Evolutionary conservation across 2,329 filamentous ascomycete species (phyloP).

Genomic region (Cryoendolithus antarcticus): DNA sequence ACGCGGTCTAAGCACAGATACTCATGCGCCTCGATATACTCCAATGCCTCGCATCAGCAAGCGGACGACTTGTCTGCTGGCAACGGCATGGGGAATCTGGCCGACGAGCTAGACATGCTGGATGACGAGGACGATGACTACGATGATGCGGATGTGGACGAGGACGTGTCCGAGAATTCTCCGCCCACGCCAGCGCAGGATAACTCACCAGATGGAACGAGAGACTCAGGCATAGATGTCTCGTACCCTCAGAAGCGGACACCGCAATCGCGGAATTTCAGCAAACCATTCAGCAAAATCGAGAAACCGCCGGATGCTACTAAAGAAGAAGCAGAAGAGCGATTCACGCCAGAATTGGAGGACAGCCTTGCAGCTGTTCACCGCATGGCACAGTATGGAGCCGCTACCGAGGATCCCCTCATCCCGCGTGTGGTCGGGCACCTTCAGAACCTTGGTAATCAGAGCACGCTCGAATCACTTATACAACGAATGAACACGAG

Average conservation of each 20-base stretch:
- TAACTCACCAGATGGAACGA: conserved; percentile 21
- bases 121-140: conserved; percentile 19
- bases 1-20: conserved; percentile 26
- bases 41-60: conserved; percentile 25
- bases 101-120: conserved; percentile 57
- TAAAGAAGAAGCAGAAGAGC: conserved; percentile 34
- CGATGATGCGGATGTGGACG: conserved; percentile 16
- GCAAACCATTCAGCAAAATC: conserved; percentile 15
- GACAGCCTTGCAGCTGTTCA: conserved; percentile 22
- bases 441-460: conserved; percentile 24
- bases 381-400: conserved; percentile 19
- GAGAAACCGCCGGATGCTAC: conserved; percentile 14
- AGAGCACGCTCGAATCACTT: conserved; percentile 21
- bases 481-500: conserved; percentile 23
- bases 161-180: conserved; percentile 6
- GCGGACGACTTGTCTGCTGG: conserved; percentile 20
- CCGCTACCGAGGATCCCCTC: conserved; percentile 20
- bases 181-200: conserved; percentile 7
- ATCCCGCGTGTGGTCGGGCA: conserved; percentile 19
- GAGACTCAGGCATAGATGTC: conserved; percentile 36
- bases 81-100: conserved; percentile 61
- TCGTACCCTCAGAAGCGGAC: conserved; percentile 16
- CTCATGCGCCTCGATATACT: conserved; percentile 21
- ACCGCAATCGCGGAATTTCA: conserved; percentile 20
- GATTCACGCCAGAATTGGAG: conserved; percentile 34